Evolutionary conservation across 306 rosid species (phyloP), one percentile per base, ranked within the genome.

Genomic region (Begonia masoniana): DNA sequence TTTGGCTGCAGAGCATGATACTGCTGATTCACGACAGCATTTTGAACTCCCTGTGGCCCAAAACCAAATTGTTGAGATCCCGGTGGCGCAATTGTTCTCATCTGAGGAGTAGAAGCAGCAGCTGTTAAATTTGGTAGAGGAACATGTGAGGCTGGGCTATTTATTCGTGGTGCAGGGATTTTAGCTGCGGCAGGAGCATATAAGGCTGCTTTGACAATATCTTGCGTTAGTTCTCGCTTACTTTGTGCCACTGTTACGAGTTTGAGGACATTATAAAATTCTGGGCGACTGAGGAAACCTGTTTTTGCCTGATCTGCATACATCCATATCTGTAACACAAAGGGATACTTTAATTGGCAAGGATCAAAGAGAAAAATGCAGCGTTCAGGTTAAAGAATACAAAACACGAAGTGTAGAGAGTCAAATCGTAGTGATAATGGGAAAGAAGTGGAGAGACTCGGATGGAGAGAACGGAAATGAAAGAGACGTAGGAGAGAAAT

Each of bases 211-310:
- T 85, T 82, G 19, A 91, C 97, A 42, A 85, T 81, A 36, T 91
- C 96, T 12, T 92, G 91, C 0, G 94, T 85, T 59, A 89, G 73
- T 3, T 89, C 85, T 52, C 97, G 78, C 80, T 80, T 85, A 70
- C 95, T 89, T 72, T 89, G 97, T 48, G 97, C 95, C 43, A 85
- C 97, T 43, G 97, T 89, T 13, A 85, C 94, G 59, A 89, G 83
- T 76, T 73, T 85, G 62, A 89, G 81, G 65, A 94, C 97, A 76
- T 89, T 89, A 63, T 63, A 89, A 73, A 89, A 89, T 65, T 85
- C 97, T 2, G 69, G 54, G 31, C 95, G 83, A 53, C 94, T 86
- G 54, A 89, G 95, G 71, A 85, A 85, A 64, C 87, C 91, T 58
- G 94, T 78, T 73, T 89, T 85, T 47, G 68, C 78, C 71, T 78